A percentile compares a stretch with the other conserved stretches of the same genome.
Conservation (phyloP, 495 filamentous ascomycete genomes). For the Xylaria flabelliformis region DNA sequence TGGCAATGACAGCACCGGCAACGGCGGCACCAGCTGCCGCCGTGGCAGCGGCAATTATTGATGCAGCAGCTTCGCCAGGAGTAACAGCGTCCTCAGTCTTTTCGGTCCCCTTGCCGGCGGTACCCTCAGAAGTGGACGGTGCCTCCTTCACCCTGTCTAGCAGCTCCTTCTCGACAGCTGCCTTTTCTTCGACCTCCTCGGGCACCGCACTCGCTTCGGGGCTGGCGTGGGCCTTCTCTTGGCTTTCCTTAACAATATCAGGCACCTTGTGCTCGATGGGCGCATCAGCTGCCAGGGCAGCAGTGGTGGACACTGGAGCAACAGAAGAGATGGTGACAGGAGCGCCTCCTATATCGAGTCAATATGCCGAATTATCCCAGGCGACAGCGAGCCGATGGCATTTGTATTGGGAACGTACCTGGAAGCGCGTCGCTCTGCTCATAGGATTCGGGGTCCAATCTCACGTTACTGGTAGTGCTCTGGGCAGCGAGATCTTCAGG, state of each 20-base stretch:
- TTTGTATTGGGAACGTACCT: constrained; percentile 37
- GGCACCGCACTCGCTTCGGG: constrained; percentile 66
- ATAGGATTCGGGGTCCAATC: constrained; percentile 83
- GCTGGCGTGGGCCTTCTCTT: constrained; percentile 61
- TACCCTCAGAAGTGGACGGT: constrained; percentile 64
- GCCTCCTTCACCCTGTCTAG: constrained; percentile 62
- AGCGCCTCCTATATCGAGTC: constrained; percentile 31
- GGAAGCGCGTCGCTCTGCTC: constrained; percentile 71
- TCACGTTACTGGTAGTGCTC: constrained; percentile 65
- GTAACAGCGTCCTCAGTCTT: constrained; percentile 54
- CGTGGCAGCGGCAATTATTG: constrained; percentile 44
- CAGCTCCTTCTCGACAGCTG: constrained; percentile 66
- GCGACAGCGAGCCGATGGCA: not conserved
- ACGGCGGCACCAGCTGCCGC: constrained; percentile 50
- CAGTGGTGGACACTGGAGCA: constrained; percentile 73
- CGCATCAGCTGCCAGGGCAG: constrained; percentile 70
- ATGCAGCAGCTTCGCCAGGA: constrained; percentile 47
- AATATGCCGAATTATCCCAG: not conserved
- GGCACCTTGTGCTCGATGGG: constrained; percentile 73
- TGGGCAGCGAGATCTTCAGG: constrained; percentile 64
- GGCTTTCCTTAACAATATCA: constrained; percentile 70
- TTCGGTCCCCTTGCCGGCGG: constrained; percentile 51
- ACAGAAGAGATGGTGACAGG: constrained; percentile 68
- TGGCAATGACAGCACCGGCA: constrained; percentile 44
- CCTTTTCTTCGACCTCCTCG: constrained; percentile 66